Percentiles rank a stretch among this genome's conserved stretches.
phyloP scores from a whole-genome alignment of 2,329 filamentous ascomycete genomes.

The Pseudocercospora fijiensis region DNA sequence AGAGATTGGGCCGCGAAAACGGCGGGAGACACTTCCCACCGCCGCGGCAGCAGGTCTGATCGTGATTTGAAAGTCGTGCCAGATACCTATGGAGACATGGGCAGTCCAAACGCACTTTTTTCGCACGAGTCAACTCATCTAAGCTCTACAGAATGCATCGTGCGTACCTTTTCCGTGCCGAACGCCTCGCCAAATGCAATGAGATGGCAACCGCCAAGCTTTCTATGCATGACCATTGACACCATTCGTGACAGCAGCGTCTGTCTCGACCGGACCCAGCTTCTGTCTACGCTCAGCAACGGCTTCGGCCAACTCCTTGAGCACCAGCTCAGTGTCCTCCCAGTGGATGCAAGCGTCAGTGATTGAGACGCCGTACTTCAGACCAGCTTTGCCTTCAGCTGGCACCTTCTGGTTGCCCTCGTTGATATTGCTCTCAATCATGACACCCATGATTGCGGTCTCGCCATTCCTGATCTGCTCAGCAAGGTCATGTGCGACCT shows the following conservation, averaged over 20 bases:
- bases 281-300: slow-evolving; percentile 70
- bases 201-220: neutral
- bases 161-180: neutral
- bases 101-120: neutral
- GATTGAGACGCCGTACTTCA: slow-evolving; percentile 94
- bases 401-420: slow-evolving; percentile 93
- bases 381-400: slow-evolving; percentile 74
- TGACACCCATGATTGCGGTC: slow-evolving; percentile 87
- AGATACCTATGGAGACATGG: too few species aligned
- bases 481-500: slow-evolving; percentile 78
- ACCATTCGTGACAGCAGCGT: slow-evolving; percentile 25
- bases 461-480: slow-evolving; percentile 85
- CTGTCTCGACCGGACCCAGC: slow-evolving; percentile 30
- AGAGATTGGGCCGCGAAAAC: too few species aligned
- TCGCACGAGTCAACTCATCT: neutral
- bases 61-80: too few species aligned
- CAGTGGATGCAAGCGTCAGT: slow-evolving; percentile 96
- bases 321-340: slow-evolving; percentile 80
- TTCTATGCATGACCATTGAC: slow-evolving; percentile 25
- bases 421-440: slow-evolving; percentile 98
- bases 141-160: neutral
- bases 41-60: too few species aligned
- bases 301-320: slow-evolving; percentile 74
- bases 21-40: too few species aligned
- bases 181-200: slow-evolving; percentile 4